These are phyloP conservation scores for Chloranthus sessilifolius DNA, from an alignment of 164 flowering plant genomes.

Conservation along the genomic window DNA sequence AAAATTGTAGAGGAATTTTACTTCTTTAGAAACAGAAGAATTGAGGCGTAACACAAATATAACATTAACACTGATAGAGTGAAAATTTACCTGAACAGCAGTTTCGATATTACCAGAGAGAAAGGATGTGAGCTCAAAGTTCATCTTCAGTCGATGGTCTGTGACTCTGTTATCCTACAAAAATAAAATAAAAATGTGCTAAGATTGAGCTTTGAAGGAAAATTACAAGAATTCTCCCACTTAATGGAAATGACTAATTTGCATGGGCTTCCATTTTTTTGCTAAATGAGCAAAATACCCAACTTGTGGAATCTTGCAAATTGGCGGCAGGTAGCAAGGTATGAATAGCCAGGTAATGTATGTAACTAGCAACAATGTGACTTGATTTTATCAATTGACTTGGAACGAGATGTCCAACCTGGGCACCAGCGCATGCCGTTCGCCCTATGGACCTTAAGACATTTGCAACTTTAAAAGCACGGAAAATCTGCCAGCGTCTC, in stretches of 20 bases:
- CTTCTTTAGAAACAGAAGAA: not conserved
- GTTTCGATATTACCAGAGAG: slow-evolving; percentile 81
- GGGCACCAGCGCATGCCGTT: too few relatives aligned
- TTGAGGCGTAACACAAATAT: not conserved
- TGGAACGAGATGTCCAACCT: too few relatives aligned
- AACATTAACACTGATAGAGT: not conserved
- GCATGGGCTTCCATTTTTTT: not conserved
- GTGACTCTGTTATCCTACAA: slow-evolving; percentile 92
- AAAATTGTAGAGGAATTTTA: too few relatives aligned
- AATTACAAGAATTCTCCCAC: too few relatives aligned
- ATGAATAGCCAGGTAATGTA: too few relatives aligned
- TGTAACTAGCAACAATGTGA: too few relatives aligned
- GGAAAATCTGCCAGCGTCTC: too few relatives aligned
- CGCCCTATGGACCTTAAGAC: too few relatives aligned
- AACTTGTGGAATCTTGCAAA: too few relatives aligned
- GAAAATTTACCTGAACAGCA: slow-evolving; percentile 37
- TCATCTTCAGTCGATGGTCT: slow-evolving; percentile 91
- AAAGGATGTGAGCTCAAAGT: slow-evolving; percentile 88
- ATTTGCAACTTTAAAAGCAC: too few relatives aligned
- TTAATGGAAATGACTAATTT: not conserved
- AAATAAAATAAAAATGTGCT: slow-evolving; percentile 5
- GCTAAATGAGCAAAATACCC: not conserved
- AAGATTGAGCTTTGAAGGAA: not conserved
- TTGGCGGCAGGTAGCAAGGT: too few relatives aligned
- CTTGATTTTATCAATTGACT: too few relatives aligned